These are phyloP conservation scores for Candida peoriensis DNA, from an alignment of 805 yeast species.

Conservation along the genomic window DNA sequence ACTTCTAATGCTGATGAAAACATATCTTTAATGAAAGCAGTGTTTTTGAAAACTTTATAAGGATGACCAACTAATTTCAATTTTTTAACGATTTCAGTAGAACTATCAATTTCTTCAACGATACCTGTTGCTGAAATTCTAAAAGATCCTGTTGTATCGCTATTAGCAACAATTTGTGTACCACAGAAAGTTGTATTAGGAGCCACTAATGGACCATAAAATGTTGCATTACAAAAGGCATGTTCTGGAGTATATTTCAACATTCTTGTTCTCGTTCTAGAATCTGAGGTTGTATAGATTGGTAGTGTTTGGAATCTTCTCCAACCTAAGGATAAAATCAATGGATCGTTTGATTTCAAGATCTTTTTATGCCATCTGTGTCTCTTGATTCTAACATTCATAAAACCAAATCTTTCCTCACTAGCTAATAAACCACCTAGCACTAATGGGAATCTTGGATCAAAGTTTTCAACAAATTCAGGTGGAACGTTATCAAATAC, in stretches of 20 bases:
- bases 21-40: conserved; percentile 98
- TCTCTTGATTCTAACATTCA: conserved; percentile 91
- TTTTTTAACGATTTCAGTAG: conserved; percentile 89
- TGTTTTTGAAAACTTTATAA: conserved; percentile 86
- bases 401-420: conserved; percentile 87
- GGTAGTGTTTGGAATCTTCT: conserved; percentile 97
- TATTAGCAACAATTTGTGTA: conserved; percentile 79
- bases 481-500: conserved; percentile 82
- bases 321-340: conserved; percentile 94
- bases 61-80: conserved; percentile 95
- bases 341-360: conserved; percentile 90
- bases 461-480: conserved; percentile 83
- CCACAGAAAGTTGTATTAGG: conserved; percentile 98
- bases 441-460: conserved; percentile 79
- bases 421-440: conserved; percentile 89
- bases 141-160: conserved; percentile 82
- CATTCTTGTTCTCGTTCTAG: conserved; percentile 97
- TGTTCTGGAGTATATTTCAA: conserved; percentile 98
- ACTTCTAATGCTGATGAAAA: conserved; percentile 88
- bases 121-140: conserved; percentile 97
- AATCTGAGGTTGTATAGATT: conserved; percentile 91
- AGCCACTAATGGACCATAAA: conserved; percentile 95
- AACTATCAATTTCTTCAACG: conserved; percentile 86
- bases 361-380: conserved; percentile 99
- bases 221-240: conserved; percentile 91